These are phyloP conservation scores for Wickerhamomyces strasburgensis DNA, from an alignment of 805 yeast species.

Conservation along the genomic window DNA sequence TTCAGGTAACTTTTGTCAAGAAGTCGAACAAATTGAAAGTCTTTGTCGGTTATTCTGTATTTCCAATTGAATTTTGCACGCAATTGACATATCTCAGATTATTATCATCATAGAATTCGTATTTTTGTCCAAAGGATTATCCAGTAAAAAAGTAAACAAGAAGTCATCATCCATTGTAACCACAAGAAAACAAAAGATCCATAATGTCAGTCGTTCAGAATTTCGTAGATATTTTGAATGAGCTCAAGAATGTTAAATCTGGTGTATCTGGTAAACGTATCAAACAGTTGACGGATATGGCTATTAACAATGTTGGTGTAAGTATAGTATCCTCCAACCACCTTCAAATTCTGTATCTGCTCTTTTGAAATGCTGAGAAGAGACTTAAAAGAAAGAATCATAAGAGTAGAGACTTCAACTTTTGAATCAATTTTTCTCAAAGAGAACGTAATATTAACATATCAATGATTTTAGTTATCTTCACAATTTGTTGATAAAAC, in stretches of 20 bases:
- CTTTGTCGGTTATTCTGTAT: too few relatives aligned
- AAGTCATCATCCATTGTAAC: background rate
- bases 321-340: slow-evolving; percentile 2
- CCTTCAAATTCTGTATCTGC: too few relatives aligned
- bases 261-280: slow-evolving; percentile 97
- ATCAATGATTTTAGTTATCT: slow-evolving; percentile 30
- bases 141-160: too few relatives aligned
- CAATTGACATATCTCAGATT: too few relatives aligned
- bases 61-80: too few relatives aligned
- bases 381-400: too few relatives aligned
- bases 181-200: background rate
- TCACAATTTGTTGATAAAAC: slow-evolving; percentile 52
- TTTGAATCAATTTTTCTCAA: too few relatives aligned
- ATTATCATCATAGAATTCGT: too few relatives aligned
- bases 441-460: background rate
- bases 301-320: slow-evolving; percentile 56
- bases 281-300: slow-evolving; percentile 74
- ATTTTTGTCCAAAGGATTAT: too few relatives aligned
- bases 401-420: too few relatives aligned
- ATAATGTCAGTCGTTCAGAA: slow-evolving; percentile 27
- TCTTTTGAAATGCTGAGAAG: background rate
- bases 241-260: slow-evolving; percentile 53
- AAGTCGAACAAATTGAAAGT: too few relatives aligned
- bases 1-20: too few relatives aligned
- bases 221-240: slow-evolving; percentile 37